phyloP scores from a whole-genome alignment of 306 rosid genomes.

The Potentilla sterilis region DNA sequence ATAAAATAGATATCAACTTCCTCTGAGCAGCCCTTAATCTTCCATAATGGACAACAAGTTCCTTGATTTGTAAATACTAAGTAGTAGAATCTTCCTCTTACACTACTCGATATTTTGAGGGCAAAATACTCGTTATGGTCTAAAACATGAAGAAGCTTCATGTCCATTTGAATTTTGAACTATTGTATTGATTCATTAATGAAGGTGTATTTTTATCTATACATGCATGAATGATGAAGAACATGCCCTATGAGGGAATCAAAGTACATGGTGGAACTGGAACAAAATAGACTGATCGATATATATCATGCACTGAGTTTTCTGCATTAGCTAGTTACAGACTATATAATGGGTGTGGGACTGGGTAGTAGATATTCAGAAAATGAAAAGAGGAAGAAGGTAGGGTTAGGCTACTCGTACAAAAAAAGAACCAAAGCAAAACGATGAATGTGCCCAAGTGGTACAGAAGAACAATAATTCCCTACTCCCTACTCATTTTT shows the following conservation, averaged over 20 bases:
- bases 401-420: constrained; percentile 30
- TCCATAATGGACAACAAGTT: neutral
- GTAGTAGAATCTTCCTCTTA: too few relatives aligned
- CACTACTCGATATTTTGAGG: too few relatives aligned
- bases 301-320: neutral
- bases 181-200: neutral
- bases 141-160: neutral
- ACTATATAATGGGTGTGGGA: neutral
- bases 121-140: too few relatives aligned
- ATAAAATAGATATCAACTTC: neutral
- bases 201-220: neutral
- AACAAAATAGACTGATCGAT: neutral
- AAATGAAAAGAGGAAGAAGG: neutral
- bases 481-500: constrained; percentile 59
- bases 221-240: neutral
- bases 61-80: too few relatives aligned
- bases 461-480: constrained; percentile 43
- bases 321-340: neutral
- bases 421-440: constrained; percentile 26
- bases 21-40: neutral
- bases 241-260: neutral
- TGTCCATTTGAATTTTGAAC: neutral
- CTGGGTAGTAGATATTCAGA: neutral
- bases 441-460: constrained; percentile 28
- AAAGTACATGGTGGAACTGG: neutral